Conservation (phyloP, 1,284 basidiomycete genomes). For the Austroboletus novae-zelandiae region DNA sequence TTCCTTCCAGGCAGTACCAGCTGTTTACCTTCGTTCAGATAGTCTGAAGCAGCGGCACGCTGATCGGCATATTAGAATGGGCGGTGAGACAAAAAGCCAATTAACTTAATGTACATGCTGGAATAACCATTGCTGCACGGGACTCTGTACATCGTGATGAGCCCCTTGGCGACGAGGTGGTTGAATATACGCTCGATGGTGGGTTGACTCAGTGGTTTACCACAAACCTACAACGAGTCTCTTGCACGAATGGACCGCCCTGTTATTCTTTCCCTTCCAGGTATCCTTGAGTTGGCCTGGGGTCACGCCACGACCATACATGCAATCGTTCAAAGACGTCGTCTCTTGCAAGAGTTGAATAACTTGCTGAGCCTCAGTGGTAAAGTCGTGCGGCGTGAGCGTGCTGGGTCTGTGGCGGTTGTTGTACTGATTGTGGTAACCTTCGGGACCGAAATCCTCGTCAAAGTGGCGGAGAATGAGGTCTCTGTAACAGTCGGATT, state of each 20-base stretch:
- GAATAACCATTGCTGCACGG: conserved; percentile 35
- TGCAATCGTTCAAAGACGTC: conserved; percentile 12
- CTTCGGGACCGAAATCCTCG: conserved; percentile 57
- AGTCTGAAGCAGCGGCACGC: conserved; percentile 24
- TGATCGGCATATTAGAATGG: conserved; percentile 13
- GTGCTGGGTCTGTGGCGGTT: conserved; percentile 61
- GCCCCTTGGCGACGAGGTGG: conserved; percentile 44
- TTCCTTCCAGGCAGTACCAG: conserved; percentile 30
- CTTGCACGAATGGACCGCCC: conserved; percentile 45
- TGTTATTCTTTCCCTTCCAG: conserved; percentile 59
- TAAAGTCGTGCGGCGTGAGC: conserved; percentile 50
- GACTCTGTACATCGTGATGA: conserved; percentile 38
- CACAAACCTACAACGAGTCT: conserved; percentile 54
- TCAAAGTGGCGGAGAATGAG: conserved; percentile 77
- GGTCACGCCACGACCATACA: conserved; percentile 40
- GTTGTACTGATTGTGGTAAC: conserved; percentile 70
- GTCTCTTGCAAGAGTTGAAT: conserved; percentile 54
- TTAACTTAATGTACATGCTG: conserved; percentile 25
- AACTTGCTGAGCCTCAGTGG: conserved; percentile 47
- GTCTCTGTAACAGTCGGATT: conserved; percentile 82
- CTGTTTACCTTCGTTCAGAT: conserved; percentile 16
- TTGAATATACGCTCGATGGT: conserved; percentile 63
- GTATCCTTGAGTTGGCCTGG: conserved; percentile 51
- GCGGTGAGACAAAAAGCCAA: not conserved
- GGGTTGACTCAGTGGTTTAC: conserved; percentile 45